Conservation (phyloP, 1,284 basidiomycete species). For the Wallemia mellicola region DNA sequence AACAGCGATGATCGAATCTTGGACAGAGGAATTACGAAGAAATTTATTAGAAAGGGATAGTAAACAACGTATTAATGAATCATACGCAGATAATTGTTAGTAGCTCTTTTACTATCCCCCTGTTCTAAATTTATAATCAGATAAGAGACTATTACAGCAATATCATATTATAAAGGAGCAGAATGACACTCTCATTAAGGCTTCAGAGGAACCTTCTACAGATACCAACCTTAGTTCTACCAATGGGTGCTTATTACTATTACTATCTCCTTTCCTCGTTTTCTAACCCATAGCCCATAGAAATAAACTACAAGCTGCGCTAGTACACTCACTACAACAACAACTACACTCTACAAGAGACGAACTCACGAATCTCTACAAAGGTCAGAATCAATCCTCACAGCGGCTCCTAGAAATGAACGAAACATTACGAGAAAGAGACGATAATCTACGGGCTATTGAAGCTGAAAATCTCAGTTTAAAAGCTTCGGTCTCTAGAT, state of each 20-base stretch:
- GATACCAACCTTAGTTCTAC: too few relatives aligned
- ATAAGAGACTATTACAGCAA: slow-evolving; percentile 61
- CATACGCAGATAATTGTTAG: slow-evolving; percentile 67
- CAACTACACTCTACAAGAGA: slow-evolving; percentile 69
- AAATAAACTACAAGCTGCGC: slow-evolving; percentile 47
- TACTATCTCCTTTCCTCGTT: too few relatives aligned
- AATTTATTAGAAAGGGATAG: slow-evolving; percentile 46
- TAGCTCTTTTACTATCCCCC: slow-evolving; percentile 6
- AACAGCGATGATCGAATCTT: slow-evolving; percentile 6
- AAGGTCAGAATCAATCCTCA: slow-evolving; percentile 71
- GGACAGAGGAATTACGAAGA: slow-evolving; percentile 21
- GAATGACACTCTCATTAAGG: slow-evolving; percentile 50
- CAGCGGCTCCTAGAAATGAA: slow-evolving; percentile 74
- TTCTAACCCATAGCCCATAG: too few relatives aligned
- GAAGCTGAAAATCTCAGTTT: slow-evolving; percentile 41
- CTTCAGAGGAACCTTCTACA: slow-evolving; percentile 31
- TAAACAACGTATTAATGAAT: slow-evolving; percentile 20
- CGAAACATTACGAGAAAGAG: slow-evolving; percentile 71
- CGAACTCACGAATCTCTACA: slow-evolving; percentile 76
- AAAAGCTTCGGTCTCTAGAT: slow-evolving; percentile 34
- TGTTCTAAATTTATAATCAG: slow-evolving; percentile 19
- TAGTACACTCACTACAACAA: slow-evolving; percentile 65
- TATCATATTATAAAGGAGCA: slow-evolving; percentile 63
- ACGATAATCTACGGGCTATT: slow-evolving; percentile 44
- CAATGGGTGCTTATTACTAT: too few relatives aligned